Percentiles rank a stretch among this genome's conserved stretches.
These are phyloP conservation scores for Capsella bursapastoris DNA, from an alignment of 345 rosid genomes.

Conservation along the genomic window DNA sequence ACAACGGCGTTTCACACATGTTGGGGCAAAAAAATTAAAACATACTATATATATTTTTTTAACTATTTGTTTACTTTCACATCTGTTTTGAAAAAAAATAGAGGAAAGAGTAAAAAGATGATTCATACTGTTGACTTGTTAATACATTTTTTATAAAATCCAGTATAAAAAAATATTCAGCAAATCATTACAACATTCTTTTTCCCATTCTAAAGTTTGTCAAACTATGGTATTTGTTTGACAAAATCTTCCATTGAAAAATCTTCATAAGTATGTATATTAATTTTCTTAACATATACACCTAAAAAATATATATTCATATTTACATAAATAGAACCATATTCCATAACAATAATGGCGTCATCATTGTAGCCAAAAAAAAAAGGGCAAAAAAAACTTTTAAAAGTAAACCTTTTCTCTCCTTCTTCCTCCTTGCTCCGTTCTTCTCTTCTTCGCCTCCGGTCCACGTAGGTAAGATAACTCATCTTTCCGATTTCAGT, in stretches of 20 bases:
- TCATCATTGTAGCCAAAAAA: neutral
- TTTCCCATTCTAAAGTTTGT: neutral
- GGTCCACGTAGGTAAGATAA: slow-evolving; percentile 22
- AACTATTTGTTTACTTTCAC: neutral
- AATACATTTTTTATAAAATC: slow-evolving; percentile 4
- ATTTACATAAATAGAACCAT: slow-evolving; percentile 34
- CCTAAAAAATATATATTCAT: slow-evolving; percentile 1
- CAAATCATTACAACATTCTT: slow-evolving; percentile 18
- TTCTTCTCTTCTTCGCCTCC: slow-evolving; percentile 35
- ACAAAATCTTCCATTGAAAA: slow-evolving; percentile 27
- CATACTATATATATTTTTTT: neutral
- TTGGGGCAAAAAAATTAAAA: neutral
- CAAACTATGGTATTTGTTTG: slow-evolving; percentile 19
- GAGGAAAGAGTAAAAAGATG: neutral
- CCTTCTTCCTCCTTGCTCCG: neutral
- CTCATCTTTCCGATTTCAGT: neutral
- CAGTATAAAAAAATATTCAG: slow-evolving; percentile 8
- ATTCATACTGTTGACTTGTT: slow-evolving; percentile 1
- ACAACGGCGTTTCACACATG: slow-evolving; percentile 31
- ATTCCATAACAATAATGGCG: slow-evolving; percentile 22
- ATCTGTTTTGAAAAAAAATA: neutral
- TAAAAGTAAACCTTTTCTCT: neutral
- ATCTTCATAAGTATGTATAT: neutral
- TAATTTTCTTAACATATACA: slow-evolving; percentile 27
- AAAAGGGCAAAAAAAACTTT: neutral